Evolutionary conservation across 202 grass and related monocot species (phyloP), one percentile per base, ranked within the genome.

Genomic region (Elaeis oleifera): DNA sequence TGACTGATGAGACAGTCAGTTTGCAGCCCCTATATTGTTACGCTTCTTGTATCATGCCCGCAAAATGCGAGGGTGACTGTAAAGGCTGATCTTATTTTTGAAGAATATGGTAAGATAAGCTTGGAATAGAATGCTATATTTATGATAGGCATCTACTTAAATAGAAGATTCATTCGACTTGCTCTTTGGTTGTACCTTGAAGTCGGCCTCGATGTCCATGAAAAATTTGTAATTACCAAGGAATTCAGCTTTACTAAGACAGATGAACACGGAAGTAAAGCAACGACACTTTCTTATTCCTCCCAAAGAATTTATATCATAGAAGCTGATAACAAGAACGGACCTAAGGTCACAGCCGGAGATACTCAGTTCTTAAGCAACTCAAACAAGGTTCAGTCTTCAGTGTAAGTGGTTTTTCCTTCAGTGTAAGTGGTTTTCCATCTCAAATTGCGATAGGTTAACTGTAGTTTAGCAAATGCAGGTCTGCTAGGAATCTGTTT

Each of bases 121-220:
- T 50, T 21, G 36, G 36, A 44, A 44, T 44, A 44, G 36, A 13
- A 13, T 44, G 36, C 36, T 44, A 44, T 3, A 44, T 44, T 13
- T 44, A 44, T 44, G 36, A 44, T 13, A 44, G 36, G 2, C 36
- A 44, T 44, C 36, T 14, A 44, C 36, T 44, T 44, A 44, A 13
- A 44, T 44, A 44, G 8, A 36, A 44, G 36, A 44, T 44, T 44
- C 8, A 13, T 44, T 44, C 36, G 11, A 44, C 36, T 44, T 60
- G 55, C 17, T 70, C 50, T 65, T 25, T 28, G 60, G 50, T 69
- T 64, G 39, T 74, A 8, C 74, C 51, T 27, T 83, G 76, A 76
- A 96, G 91, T 86, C 58, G 87, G 91, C 65, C 77, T 96, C 67
- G 91, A 96, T 81, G 78, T 81, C 22, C 87, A 89, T 59, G 76